These are phyloP conservation scores for Novymonas esmeraldas DNA, from an alignment of 208 protist genomes.

Conservation along the genomic window DNA sequence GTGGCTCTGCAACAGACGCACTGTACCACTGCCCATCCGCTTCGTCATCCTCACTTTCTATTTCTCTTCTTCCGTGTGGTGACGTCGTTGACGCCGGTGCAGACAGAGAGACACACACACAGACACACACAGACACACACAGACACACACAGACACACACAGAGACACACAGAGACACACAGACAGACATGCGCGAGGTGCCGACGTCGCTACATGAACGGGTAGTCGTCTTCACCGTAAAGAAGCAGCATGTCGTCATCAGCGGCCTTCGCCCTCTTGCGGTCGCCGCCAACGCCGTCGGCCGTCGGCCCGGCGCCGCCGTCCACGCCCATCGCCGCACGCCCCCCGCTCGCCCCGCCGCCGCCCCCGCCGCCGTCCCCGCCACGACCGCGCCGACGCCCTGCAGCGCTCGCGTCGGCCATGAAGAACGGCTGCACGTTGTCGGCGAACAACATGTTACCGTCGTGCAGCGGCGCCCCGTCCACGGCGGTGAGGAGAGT, in stretches of 20 bases:
- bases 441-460: slow-evolving; percentile 55
- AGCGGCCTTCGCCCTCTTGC: slow-evolving; percentile 38
- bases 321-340: slow-evolving; percentile 16
- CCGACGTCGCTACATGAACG: slow-evolving; percentile 35
- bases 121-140: no score
- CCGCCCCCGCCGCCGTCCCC: slow-evolving; percentile 18
- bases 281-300: slow-evolving; percentile 8
- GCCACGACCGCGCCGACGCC: slow-evolving; percentile 26
- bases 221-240: slow-evolving; percentile 63
- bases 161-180: not conserved
- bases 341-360: slow-evolving; percentile 7
- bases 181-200: not conserved
- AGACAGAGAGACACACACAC: no score
- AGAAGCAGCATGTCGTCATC: slow-evolving; percentile 69
- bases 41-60: no score
- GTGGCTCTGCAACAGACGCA: no score
- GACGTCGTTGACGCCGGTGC: no score
- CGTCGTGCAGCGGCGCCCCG: slow-evolving; percentile 44
- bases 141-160: not conserved
- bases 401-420: slow-evolving; percentile 1
- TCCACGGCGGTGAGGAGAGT: slow-evolving; percentile 71
- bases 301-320: slow-evolving; percentile 16
- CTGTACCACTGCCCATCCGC: no score
- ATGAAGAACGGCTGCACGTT: slow-evolving; percentile 29
- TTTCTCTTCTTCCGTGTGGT: no score